Base-by-base conservation (phyloP, 2,329 filamentous ascomycete genomes). In the Colletotrichum cereale region DNA sequence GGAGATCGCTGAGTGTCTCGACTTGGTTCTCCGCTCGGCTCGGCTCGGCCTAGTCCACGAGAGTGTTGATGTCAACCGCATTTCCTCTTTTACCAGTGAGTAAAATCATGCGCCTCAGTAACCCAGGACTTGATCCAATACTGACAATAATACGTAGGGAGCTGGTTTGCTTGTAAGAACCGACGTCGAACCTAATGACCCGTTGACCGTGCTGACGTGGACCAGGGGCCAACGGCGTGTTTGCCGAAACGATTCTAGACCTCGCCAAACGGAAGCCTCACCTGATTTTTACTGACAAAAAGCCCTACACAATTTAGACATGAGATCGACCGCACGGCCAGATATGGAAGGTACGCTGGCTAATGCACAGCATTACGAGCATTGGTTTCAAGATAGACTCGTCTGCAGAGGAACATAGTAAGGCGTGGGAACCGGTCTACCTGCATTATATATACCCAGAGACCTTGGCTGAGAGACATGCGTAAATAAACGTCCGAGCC, bases 221-320 rank as follows among this genome's bases (percentile, higher is more conserved):
- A 69, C 31, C 67, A 84, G 82, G 95, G 96, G 96, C 96, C 14
- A 99, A 99, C 76, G 96, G 94, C 0, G 94, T 99, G 14, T 98
- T 97, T 82, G 95, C 96, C 18, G 92, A 94, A 80, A 97, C 95
- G 0, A 94, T 99, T 56, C 84, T 99, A 62, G 94, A 98, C 83
- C 80, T 99, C 63, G 96, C 95, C 1, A 91, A 92, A 81, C 86
- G 96, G 79, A 97, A 97, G 81, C 96, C 96, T 4, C 89, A 97
- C 81, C 80, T 98, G 76, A 87, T 98, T 48, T 97, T 98, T 18
- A 82, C 88, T 58, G 90, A 89, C 0, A 86, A 85, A 4, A 82
- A 86, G 73, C 84, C 90, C 38, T 94, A 93, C 78, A 82, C 85
- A 72, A 82, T 87, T 48, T 87, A 71, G 80, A 47, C 12, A 16